Evolutionary conservation across 2,329 filamentous ascomycete species (phyloP).

Genomic region (Cordyceps javanica): DNA sequence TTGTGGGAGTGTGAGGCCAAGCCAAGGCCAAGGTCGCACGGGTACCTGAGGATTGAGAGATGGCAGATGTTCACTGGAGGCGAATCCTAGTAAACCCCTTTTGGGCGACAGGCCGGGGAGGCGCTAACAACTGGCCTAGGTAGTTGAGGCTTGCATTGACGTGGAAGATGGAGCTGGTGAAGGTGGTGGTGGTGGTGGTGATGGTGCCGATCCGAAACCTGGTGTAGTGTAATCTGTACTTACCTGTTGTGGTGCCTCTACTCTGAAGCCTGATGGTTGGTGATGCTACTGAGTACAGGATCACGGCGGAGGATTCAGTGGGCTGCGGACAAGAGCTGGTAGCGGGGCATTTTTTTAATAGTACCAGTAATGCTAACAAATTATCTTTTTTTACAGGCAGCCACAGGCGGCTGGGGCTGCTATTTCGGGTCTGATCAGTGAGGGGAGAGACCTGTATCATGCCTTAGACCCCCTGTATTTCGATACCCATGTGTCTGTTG

Average conservation of each 20-base stretch:
- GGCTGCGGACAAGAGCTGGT: not conserved
- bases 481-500: too few relatives aligned
- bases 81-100: conserved; percentile 7
- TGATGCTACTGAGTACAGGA: not conserved
- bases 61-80: not conserved
- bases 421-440: not conserved
- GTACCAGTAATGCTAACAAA: too few relatives aligned
- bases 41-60: not conserved
- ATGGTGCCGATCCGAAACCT: not conserved
- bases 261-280: too few relatives aligned
- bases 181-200: not conserved
- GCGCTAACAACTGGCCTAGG: not conserved
- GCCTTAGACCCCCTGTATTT: too few relatives aligned
- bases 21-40: not conserved
- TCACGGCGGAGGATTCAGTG: too few relatives aligned
- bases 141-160: conserved; percentile 1
- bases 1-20: not conserved
- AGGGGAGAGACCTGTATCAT: not conserved
- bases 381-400: not conserved
- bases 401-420: not conserved
- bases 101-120: conserved; percentile 3
- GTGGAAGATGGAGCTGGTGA: not conserved
- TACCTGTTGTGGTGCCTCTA: too few relatives aligned
- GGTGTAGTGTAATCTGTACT: too few relatives aligned
- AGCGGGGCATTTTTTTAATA: not conserved